A percentile compares a stretch with the other conserved stretches of the same genome.
These are phyloP conservation scores for Cokeromyces recurvatus DNA, from an alignment of 371 early-diverging fungal species.

Conservation along the genomic window DNA sequence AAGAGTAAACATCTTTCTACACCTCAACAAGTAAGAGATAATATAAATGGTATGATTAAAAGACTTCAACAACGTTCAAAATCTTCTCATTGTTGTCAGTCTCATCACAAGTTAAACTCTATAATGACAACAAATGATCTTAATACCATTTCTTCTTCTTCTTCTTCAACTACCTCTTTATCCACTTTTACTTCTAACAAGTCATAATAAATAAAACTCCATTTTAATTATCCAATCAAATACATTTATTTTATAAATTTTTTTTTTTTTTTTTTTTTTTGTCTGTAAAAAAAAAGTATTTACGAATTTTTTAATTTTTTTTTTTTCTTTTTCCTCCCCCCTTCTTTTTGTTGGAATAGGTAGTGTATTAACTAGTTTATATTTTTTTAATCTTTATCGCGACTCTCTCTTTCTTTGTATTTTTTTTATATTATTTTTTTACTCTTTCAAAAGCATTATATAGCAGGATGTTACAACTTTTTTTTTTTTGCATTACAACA, in stretches of 20 bases:
- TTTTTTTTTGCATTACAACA: too few relatives aligned
- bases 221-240: too few relatives aligned
- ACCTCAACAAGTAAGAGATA: slow-evolving; percentile 17
- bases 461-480: too few relatives aligned
- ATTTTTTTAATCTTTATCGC: too few relatives aligned
- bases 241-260: slow-evolving; percentile 9
- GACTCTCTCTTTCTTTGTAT: too few relatives aligned
- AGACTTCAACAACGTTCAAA: slow-evolving; percentile 12
- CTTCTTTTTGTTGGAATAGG: slow-evolving; percentile 20
- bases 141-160: neutral
- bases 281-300: too few relatives aligned
- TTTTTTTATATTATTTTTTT: too few relatives aligned
- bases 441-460: too few relatives aligned
- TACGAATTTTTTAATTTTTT: too few relatives aligned
- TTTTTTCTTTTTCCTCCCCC: slow-evolving; percentile 2
- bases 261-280: slow-evolving; percentile 10
- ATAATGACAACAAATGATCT: too few relatives aligned
- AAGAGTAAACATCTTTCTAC: slow-evolving; percentile 5
- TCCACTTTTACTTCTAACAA: slow-evolving; percentile 9
- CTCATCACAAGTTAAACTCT: too few relatives aligned
- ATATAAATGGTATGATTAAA: slow-evolving; percentile 14
- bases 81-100: too few relatives aligned
- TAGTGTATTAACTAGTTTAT: slow-evolving; percentile 12
- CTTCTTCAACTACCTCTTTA: neutral
- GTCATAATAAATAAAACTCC: slow-evolving; percentile 11